Conservation (phyloP, 768 basidiomycete genomes). For the Russula emetica region DNA sequence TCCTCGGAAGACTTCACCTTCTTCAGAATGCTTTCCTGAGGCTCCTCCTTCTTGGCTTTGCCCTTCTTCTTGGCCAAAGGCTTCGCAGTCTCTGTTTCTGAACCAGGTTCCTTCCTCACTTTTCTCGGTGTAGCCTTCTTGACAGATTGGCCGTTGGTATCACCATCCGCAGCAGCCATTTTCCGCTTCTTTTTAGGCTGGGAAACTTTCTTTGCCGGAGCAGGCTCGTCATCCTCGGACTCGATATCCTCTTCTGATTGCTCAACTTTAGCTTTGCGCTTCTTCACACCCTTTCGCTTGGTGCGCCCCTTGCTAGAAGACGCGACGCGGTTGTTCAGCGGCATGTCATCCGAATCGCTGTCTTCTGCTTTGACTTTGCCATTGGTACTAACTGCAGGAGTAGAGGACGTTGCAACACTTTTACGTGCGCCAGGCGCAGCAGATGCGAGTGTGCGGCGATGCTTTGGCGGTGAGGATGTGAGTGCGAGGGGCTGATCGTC, state of each 20-base stretch:
- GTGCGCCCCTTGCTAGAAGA: slow-evolving; percentile 28
- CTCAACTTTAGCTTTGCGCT: slow-evolving; percentile 44
- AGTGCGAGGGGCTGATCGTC: slow-evolving; percentile 72
- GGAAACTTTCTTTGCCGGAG: slow-evolving; percentile 30
- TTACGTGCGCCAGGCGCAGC: slow-evolving; percentile 41
- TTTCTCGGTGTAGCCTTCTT: slow-evolving; percentile 39
- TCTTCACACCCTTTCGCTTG: slow-evolving; percentile 45
- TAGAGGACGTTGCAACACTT: slow-evolving; percentile 37
- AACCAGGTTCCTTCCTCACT: slow-evolving; percentile 50
- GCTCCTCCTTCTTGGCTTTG: slow-evolving; percentile 44
- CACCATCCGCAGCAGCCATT: slow-evolving; percentile 53
- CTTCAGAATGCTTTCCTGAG: slow-evolving; percentile 40
- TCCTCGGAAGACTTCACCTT: slow-evolving; percentile 33
- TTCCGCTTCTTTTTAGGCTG: slow-evolving; percentile 35
- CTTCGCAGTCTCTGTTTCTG: slow-evolving; percentile 37
- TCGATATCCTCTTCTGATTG: slow-evolving; percentile 31
- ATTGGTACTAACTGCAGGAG: slow-evolving; percentile 36
- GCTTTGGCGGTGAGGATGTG: slow-evolving; percentile 67
- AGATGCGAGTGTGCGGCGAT: slow-evolving; percentile 37
- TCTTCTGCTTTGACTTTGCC: slow-evolving; percentile 37
- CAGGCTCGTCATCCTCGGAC: slow-evolving; percentile 35
- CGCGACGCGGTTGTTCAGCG: slow-evolving; percentile 30
- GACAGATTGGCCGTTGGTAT: slow-evolving; percentile 41
- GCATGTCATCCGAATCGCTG: slow-evolving; percentile 43
- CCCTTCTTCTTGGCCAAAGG: slow-evolving; percentile 44